Base-by-base conservation (phyloP, 2,329 filamentous ascomycete genomes). In the Ceratocystis cubensis region DNA sequence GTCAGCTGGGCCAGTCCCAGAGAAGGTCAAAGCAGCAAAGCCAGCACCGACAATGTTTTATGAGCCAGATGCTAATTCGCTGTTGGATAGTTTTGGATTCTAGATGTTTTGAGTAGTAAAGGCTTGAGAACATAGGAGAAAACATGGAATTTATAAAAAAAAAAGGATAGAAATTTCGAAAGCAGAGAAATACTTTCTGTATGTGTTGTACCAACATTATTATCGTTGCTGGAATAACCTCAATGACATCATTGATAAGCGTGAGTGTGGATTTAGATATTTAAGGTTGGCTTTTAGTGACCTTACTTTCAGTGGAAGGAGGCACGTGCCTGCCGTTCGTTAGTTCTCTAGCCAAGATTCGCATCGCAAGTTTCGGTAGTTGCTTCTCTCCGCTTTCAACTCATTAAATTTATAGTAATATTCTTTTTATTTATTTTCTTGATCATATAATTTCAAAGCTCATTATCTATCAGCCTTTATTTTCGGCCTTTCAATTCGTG, bases 71-170 rank as follows among this genome's bases (percentile, higher is more conserved):
- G 83, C 89, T 33, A 90, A 84, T 74, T 93, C 90, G 68, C 76
- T 99, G 73, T 79, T 97, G 71, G 93, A 97, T 79, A 92, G 84
- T 74, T 97, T 97, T 81, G 93, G 93, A 1, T 94, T 97, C 73
- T 97, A 71, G 37, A 41, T 41, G 4, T 13, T 41, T 41, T 13
- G 13, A 4, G 10, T 15, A 41, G 10, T 13, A 41, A 41, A 4
- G 37, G 13, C 37, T 15, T 41, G 3, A 3, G 37, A 41, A 41
- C 37, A 41, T 41, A 2, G 71, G 25, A 15, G 15, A 15, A 53
- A 15, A 53, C 6, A n/a, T 15, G 15, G 28, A 13, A 8, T 7
- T 15, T 28, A 13, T 17, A 25, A 17, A 5, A 37, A n/a, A 22
- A 2, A 22, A 5, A 20, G 28, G 22, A 0, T 8, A 25, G 48